These are phyloP conservation scores for Pachysandra terminalis DNA, from an alignment of 164 flowering plant genomes.

Conservation along the genomic window DNA sequence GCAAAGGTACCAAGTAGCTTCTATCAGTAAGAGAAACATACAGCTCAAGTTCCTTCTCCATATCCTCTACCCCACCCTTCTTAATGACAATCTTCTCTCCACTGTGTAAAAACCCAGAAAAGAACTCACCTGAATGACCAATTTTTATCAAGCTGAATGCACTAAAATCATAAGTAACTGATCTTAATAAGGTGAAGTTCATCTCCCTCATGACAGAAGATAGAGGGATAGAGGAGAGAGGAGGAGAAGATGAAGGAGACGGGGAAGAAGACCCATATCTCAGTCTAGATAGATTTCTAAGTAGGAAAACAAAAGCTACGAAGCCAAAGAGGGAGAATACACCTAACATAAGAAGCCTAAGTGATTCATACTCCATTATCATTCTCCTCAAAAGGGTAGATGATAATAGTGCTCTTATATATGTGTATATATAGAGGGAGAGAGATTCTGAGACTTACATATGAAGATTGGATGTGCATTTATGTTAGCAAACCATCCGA, in stretches of 20 bases:
- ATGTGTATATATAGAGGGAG: neutral
- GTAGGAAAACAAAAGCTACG: slow-evolving; percentile 3
- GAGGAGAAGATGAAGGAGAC: slow-evolving; percentile 1
- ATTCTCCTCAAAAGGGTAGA: neutral
- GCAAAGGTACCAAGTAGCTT: slow-evolving; percentile 6
- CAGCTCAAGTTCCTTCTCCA: slow-evolving; percentile 8
- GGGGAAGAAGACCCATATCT: slow-evolving; percentile 5
- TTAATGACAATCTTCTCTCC: slow-evolving; percentile 4
- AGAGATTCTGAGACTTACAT: no score
- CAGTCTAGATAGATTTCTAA: neutral
- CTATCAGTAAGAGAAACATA: slow-evolving; percentile 2
- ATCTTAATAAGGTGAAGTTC: neutral
- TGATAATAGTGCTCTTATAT: neutral
- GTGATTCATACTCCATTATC: slow-evolving; percentile 5
- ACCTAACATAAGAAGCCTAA: slow-evolving; percentile 7
- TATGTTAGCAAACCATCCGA: no score
- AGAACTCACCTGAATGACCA: slow-evolving; percentile 11
- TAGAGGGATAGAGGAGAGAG: neutral
- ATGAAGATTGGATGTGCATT: no score
- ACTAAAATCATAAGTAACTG: slow-evolving; percentile 2
- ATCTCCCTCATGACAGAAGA: neutral
- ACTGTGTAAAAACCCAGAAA: neutral
- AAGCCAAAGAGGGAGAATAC: slow-evolving; percentile 8
- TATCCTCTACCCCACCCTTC: neutral
- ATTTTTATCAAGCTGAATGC: slow-evolving; percentile 1